Evolutionary conservation across 495 filamentous ascomycete species (phyloP), one percentile per base, ranked within the genome.

Genomic region (Penicillium desertorum): DNA sequence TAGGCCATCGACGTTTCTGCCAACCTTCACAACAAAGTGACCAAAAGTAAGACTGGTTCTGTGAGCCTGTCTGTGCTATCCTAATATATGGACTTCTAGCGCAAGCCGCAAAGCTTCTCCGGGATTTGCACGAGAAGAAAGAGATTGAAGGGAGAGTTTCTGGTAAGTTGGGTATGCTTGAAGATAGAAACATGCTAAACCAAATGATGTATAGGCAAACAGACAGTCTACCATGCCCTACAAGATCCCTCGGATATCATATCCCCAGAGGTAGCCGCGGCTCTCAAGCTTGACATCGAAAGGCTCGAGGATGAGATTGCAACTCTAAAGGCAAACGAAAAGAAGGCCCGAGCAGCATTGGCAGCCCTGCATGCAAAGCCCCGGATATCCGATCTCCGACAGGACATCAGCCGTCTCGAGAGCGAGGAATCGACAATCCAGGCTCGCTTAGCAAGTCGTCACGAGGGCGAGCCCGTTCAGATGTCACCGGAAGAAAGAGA

Each of bases 1-100:
- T 25, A 86, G 81, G 86, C 85, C 6, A 84, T 77, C 22, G 86
- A 90, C 36, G 73, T 89, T 46, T 86, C 81, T 32, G 75, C 79
- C 20, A 88, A 89, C 67, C 72, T 89, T 25, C 83, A 87, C 65
- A 86, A 86, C 60, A 83, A 82, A 63, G 82, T 89, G 51, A 83
- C 82, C 22, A 89, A 89, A 69, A 68, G 83, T 82, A 59, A 59
- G 65, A 17, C 9, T 19, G 22, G 14, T 43, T n/a, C 17, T 45
- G 8, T 45, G 29, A 19, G 19, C 3, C 59, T n/a, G 25, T n/a
- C 30, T 9, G 47, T 45, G 39, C 57, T 43, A 37, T 45, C 53
- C 47, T 39, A 59, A 55, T 36, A 55, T 39, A 47, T 46, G 25
- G 30, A 10, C 14, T 52, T 37, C 20, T 42, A 83, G 81, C 84